Percentiles rank a stretch among this genome's conserved stretches.
Conservation (phyloP, 257 asterid genomes). For the Petunia axillaris region DNA sequence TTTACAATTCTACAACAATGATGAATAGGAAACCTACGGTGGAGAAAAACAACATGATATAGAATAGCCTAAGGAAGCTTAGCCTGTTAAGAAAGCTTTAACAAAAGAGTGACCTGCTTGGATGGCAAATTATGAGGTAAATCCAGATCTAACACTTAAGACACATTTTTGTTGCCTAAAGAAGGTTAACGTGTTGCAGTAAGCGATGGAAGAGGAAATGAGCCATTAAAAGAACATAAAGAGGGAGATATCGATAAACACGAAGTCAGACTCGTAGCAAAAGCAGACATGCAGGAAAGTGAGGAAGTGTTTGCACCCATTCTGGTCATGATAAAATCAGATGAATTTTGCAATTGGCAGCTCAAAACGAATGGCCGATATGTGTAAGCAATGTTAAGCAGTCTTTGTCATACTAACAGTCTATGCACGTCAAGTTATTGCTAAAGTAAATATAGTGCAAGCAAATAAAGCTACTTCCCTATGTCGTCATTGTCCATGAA, state of each 20-base stretch:
- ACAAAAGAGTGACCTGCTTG: background rate
- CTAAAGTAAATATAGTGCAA: background rate
- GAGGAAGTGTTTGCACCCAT: background rate
- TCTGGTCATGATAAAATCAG: background rate
- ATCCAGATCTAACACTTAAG: background rate
- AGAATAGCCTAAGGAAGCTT: background rate
- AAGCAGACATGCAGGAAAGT: background rate
- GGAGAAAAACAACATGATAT: background rate
- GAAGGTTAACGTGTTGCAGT: background rate
- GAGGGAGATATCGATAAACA: background rate
- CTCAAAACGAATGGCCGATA: background rate
- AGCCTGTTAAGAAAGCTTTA: background rate
- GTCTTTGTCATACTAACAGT: background rate
- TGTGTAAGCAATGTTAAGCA: slow-evolving; percentile 10
- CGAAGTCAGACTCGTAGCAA: slow-evolving; percentile 11
- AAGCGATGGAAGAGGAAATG: slow-evolving; percentile 6
- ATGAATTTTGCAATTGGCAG: background rate
- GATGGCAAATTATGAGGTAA: background rate
- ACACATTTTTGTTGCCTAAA: background rate
- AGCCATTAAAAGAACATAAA: background rate
- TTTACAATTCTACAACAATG: background rate
- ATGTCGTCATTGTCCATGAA: background rate
- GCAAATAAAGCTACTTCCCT: background rate
- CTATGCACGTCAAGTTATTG: slow-evolving; percentile 2
- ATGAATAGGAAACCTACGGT: background rate